phyloP scores from a whole-genome alignment of 2,329 filamentous ascomycete species.

The Penicillium sclerotiorum region DNA sequence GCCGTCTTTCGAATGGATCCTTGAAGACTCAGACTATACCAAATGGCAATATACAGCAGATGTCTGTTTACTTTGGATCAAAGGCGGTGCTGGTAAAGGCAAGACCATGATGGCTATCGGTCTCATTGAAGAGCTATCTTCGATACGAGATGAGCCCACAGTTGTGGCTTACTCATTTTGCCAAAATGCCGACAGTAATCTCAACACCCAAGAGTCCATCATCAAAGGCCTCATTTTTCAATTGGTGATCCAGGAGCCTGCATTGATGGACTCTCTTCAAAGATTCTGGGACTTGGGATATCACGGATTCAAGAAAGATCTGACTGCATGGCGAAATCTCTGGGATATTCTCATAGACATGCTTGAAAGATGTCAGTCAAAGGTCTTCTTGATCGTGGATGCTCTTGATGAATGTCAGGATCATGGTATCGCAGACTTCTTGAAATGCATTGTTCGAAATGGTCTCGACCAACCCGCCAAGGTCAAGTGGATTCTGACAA shows the following conservation, averaged over 20 bases:
- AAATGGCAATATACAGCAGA: conserved; percentile 24
- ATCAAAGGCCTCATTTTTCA: conserved; percentile 20
- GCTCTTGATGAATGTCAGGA: conserved; percentile 31
- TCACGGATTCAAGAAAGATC: conserved; percentile 3
- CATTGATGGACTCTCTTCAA: conserved; percentile 9
- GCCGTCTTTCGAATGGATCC: conserved; percentile 25
- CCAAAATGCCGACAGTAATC: conserved; percentile 17
- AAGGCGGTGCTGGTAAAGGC: conserved; percentile 41
- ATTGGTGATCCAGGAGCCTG: conserved; percentile 11
- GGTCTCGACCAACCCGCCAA: conserved; percentile 21
- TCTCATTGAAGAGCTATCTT: conserved; percentile 30
- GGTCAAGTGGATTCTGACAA: conserved; percentile 34
- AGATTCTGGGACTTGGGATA: conserved; percentile 5
- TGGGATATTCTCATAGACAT: conserved; percentile 28
- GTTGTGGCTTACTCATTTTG: conserved; percentile 24
- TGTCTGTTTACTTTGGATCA: conserved; percentile 40
- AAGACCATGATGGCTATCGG: conserved; percentile 45
- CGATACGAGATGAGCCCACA: conserved; percentile 5
- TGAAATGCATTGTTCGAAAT: conserved; percentile 14
- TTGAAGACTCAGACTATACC: conserved; percentile 20
- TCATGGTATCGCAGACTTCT: conserved; percentile 16
- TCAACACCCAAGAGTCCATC: conserved; percentile 20
- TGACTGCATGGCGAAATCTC: conserved; percentile 19
- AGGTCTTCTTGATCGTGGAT: conserved; percentile 28
- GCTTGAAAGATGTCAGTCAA: conserved; percentile 23